Base-by-base conservation (phyloP, 2,329 filamentous ascomycete species). In the Colletotrichum trifolii region DNA sequence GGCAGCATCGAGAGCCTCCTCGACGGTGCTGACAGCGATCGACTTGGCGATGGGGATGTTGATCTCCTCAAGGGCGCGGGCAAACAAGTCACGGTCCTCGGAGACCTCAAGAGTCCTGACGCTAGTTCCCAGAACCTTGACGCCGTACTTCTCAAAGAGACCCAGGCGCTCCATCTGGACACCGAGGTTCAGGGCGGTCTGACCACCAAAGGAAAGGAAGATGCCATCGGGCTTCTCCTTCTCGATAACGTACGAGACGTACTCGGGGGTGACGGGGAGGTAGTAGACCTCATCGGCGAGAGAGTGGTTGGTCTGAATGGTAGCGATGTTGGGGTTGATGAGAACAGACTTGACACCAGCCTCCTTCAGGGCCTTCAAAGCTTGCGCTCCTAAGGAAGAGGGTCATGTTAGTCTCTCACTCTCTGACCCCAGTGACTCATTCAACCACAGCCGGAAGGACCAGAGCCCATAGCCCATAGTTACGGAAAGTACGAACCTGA, bases 241-340 rank as follows among this genome's bases (percentile, higher is more conserved):
- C 84, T 98, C 94, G 77, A 99, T 98, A 68, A 99, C 95, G 80
- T 98, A 95, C 74, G 91, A 91, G 76, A 97, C 94, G 81, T 98
- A 99, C 86, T 98, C 95, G 69, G 95, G 92, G 15, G 96, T 99
- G 73, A 99, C 94, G 61, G 96, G 96, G 42, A 98, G 90, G 81
- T 97, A 98, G 86, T 98, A 98, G 74, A 98, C 92, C 82, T 98
- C 94, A 76, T 98, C 95, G 75, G 94, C 94, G 76, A 98, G 91
- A 74, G 91, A 90, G 85, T 98, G 95, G 78, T 96, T 94, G 72
- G 95, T 98, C 82, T 98, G 95, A 75, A 98, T 98, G 64, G 96
- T 98, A 66, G 95, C 95, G 77, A 98, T 98, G 79, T 98, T 98
- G 73, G 95, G 95, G 82, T 98, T 98, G 78, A 98, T 94, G 69